Base-by-base conservation (phyloP, 176 grass and related monocot species). In the Cenchrus fungigraminus region DNA sequence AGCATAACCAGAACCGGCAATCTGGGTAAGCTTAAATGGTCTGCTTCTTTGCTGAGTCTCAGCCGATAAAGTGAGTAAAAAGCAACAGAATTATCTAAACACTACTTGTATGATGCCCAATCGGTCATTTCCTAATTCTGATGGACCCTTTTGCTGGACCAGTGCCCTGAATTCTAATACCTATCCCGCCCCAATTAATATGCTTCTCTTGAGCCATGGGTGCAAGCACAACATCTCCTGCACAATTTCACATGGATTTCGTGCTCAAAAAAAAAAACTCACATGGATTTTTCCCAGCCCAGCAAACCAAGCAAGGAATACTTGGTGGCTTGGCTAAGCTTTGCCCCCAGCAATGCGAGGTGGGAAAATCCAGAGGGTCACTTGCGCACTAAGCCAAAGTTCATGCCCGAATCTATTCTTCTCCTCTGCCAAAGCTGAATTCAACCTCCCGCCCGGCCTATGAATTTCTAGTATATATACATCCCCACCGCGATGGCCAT, bases 251-350 rank as follows among this genome's bases (percentile, higher is more conserved):
- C 89, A 76, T 76, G 64, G 4, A 84, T 51, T 12, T 76, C n/a
- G n/a, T n/a, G n/a, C n/a, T n/a, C n/a, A n/a, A n/a, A n/a, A n/a
- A n/a, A n/a, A n/a, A n/a, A n/a, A n/a, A n/a, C n/a, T 71, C 89
- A 84, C 89, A 76, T 76, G 64, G 4, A 84, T 51, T 12, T 75
- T 76, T 78, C 63, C 63, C 54, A 25, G 9, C 37, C 56, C 12
- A 12, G 16, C 67, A 76, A 84, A 80, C 11, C 45, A 89, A 87
- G 91, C 80, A 92, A 92, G 81, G 87, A 66, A 92, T 88, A 80
- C 71, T 76, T 87, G 13, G 32, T 49, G 13, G 45, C 49, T 54
- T 56, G n/a, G 58, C 77, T 64, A 62, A 12, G 59, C 59, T 62
- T 85, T 81, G 57, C 70, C 64, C 81, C 25, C 12, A 37, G 63